These are phyloP conservation scores for Fistulifera pelliculosa DNA, from an alignment of 108 stramenopile genomes.

Conservation along the genomic window DNA sequence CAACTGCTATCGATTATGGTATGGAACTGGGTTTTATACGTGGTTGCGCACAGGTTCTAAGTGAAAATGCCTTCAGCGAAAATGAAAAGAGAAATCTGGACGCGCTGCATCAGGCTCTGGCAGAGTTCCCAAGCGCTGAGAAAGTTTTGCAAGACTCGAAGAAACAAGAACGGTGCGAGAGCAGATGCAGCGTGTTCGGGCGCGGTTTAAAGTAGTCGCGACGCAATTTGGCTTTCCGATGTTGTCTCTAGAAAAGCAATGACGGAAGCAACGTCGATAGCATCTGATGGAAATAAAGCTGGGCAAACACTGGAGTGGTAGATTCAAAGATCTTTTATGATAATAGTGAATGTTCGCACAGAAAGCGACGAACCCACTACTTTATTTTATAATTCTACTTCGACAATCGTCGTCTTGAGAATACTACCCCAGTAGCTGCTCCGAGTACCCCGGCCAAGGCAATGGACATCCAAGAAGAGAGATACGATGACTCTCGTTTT, in stretches of 20 bases:
- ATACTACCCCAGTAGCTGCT: background rate
- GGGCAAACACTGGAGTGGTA: too few relatives aligned
- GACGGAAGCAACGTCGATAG: conserved; percentile 9
- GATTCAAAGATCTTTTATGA: too few relatives aligned
- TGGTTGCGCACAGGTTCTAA: conserved; percentile 10
- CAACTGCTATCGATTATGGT: conserved; percentile 33
- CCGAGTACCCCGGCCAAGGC: background rate
- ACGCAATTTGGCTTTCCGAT: conserved; percentile 24
- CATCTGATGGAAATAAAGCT: too few relatives aligned
- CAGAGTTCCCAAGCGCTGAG: conserved; percentile 2
- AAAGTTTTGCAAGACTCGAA: conserved; percentile 3
- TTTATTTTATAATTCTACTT: conserved; percentile 9
- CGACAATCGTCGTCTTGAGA: conserved; percentile 2
- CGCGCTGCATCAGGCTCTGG: background rate
- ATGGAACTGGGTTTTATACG: conserved; percentile 36
- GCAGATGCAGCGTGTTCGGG: conserved; percentile 34
- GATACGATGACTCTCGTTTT: background rate
- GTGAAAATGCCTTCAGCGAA: background rate
- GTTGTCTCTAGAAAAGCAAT: conserved; percentile 22
- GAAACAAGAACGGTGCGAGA: conserved; percentile 1
- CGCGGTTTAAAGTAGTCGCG: conserved; percentile 31
- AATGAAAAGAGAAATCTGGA: background rate
- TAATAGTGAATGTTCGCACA: too few relatives aligned
- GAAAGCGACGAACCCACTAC: too few relatives aligned
- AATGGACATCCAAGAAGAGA: background rate